These are phyloP conservation scores for Penicillium ochrochloron DNA, from an alignment of 495 filamentous ascomycete genomes.

Conservation along the genomic window DNA sequence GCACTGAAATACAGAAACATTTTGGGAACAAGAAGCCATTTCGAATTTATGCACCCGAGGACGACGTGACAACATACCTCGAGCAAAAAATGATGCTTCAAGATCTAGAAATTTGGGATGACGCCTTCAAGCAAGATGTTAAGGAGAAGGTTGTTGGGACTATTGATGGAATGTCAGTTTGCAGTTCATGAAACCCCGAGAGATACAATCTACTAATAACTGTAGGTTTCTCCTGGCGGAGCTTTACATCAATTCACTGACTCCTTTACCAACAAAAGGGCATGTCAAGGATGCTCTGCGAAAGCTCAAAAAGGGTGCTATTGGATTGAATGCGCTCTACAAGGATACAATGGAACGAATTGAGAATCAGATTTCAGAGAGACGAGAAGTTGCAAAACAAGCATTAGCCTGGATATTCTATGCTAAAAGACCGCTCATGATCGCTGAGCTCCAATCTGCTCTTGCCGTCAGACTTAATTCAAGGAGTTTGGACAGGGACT, in stretches of 20 bases:
- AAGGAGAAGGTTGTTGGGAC: not conserved
- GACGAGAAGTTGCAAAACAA: conserved; percentile 34
- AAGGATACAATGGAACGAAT: conserved; percentile 31
- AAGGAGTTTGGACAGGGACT: conserved; percentile 40
- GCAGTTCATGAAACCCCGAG: not conserved
- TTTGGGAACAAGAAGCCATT: not conserved
- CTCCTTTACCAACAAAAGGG: not conserved
- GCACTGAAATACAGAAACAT: not conserved
- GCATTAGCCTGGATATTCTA: conserved; percentile 39
- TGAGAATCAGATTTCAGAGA: conserved; percentile 33
- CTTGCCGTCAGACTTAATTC: conserved; percentile 43
- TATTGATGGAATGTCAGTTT: conserved; percentile 2
- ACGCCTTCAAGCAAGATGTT: not conserved
- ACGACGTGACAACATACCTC: not conserved
- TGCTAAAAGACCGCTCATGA: conserved; percentile 45
- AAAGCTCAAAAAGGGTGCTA: not conserved
- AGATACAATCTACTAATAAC: not conserved
- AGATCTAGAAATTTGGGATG: not conserved
- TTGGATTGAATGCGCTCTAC: conserved; percentile 21
- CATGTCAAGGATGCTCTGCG: not conserved
- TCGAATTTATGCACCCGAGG: not conserved
- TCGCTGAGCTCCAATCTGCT: conserved; percentile 51
- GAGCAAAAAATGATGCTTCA: not conserved
- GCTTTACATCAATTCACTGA: not conserved
- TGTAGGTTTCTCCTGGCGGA: conserved; percentile 1